These are phyloP conservation scores for Tolypocladium sp. DNA, from an alignment of 2,329 filamentous ascomycete genomes.

Conservation along the genomic window DNA sequence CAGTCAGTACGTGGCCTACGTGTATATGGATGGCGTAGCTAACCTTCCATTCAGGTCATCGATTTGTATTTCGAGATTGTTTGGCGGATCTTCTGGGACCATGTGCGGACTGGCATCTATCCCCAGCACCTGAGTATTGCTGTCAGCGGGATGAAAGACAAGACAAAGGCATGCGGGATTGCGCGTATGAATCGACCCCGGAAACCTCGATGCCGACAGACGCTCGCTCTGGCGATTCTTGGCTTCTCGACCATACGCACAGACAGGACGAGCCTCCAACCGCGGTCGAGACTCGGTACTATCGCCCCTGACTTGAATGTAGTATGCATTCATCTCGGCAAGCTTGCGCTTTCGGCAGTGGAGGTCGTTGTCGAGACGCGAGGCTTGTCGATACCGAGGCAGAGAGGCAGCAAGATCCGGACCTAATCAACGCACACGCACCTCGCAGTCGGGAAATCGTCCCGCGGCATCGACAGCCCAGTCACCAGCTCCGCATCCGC, in stretches of 20 bases:
- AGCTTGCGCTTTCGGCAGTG: neutral
- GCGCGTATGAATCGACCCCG: neutral
- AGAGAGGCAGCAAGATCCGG: neutral
- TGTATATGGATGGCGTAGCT: constrained; percentile 8
- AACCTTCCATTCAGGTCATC: constrained; percentile 62
- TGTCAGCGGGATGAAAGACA: neutral
- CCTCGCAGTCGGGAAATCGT: constrained; percentile 55
- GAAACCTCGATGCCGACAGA: neutral
- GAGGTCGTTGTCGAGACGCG: neutral
- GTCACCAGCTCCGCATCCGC: constrained; percentile 60
- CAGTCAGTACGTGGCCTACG: neutral
- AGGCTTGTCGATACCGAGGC: neutral
- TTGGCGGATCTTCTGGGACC: constrained; percentile 53
- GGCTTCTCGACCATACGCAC: neutral
- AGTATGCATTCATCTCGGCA: neutral
- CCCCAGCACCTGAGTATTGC: constrained; percentile 50
- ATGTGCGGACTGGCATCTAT: constrained; percentile 65
- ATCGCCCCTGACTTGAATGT: neutral
- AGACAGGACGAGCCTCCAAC: neutral
- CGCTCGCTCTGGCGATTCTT: too few species aligned
- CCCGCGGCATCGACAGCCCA: constrained; percentile 64
- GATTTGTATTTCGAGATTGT: constrained; percentile 62
- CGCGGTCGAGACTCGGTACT: neutral
- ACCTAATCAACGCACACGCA: constrained; percentile 21
- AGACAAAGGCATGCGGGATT: neutral